Conservation (phyloP, 2,329 filamentous ascomycete genomes). For the Trichoderma guizhouense region DNA sequence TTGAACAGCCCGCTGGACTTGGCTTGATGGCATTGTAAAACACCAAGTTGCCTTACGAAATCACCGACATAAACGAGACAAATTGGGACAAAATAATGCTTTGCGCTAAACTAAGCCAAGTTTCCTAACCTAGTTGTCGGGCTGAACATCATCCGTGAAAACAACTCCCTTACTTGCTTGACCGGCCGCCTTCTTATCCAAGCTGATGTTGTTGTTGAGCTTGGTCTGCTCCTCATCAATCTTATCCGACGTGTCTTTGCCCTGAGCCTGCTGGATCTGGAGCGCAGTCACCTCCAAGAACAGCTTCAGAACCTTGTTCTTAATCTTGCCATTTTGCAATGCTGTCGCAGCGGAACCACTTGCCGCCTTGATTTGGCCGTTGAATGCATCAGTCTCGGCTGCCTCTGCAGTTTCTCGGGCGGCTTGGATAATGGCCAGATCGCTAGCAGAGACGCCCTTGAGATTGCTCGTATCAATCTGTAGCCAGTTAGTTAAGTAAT, state of each 20-base stretch:
- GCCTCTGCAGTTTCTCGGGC: not conserved
- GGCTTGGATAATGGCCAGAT: not conserved
- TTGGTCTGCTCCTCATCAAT: not conserved
- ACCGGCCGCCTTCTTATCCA: slow-evolving; percentile 2
- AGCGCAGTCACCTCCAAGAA: not conserved
- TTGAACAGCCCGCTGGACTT: not conserved
- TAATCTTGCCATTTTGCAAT: slow-evolving; percentile 5
- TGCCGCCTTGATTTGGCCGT: not conserved
- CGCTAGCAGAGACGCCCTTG: not conserved
- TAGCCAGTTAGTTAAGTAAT: not conserved
- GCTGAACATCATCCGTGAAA: not conserved
- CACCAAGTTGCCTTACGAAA: not conserved
- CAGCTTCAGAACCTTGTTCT: slow-evolving; percentile 7
- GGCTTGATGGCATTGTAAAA: not conserved
- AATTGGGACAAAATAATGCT: not conserved
- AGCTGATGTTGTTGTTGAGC: not conserved
- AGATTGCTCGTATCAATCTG: not conserved
- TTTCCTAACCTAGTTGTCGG: not conserved
- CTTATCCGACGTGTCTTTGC: not conserved
- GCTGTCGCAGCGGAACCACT: not conserved
- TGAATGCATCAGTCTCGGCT: not conserved
- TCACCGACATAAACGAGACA: not conserved
- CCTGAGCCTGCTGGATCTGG: slow-evolving; percentile 5
- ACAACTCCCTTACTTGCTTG: not conserved
- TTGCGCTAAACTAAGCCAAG: not conserved